Evolutionary conservation across 108 stramenopile genomes (phyloP).

Genomic region (Skeletonema tropicum): DNA sequence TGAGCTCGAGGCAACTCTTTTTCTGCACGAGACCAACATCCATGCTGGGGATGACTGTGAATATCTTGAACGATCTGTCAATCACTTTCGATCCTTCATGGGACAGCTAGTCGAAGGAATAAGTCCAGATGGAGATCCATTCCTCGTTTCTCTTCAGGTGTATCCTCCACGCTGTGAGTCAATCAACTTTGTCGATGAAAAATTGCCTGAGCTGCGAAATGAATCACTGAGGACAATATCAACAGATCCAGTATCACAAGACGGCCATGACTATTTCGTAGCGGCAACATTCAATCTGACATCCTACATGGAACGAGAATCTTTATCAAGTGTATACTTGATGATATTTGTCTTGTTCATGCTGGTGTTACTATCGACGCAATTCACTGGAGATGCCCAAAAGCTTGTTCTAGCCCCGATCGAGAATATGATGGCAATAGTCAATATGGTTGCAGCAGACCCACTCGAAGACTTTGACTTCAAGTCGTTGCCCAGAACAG

Average conservation of each 20-base stretch:
- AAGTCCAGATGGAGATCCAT: constrained; percentile 26
- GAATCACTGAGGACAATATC: constrained; percentile 32
- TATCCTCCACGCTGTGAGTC: constrained; percentile 42
- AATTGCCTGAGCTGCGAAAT: constrained; percentile 8
- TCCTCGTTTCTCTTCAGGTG: constrained; percentile 42
- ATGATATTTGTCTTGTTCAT: constrained; percentile 72
- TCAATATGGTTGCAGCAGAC: constrained; percentile 62
- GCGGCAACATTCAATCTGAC: constrained; percentile 54
- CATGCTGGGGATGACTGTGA: constrained; percentile 42
- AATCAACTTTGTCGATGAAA: constrained; percentile 34
- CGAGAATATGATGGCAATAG: constrained; percentile 69
- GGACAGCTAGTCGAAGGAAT: constrained; percentile 32
- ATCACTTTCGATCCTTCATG: constrained; percentile 45
- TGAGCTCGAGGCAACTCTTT: constrained; percentile 30
- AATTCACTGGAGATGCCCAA: constrained; percentile 73
- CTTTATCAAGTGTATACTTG: constrained; percentile 50
- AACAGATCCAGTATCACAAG: constrained; percentile 28
- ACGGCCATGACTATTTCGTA: constrained; percentile 36
- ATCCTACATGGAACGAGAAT: constrained; percentile 30
- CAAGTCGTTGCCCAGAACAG: constrained; percentile 39
- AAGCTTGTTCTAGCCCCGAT: constrained; percentile 76
- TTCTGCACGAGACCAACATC: constrained; percentile 41
- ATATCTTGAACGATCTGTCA: constrained; percentile 28
- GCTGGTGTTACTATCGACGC: constrained; percentile 47
- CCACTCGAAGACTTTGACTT: constrained; percentile 59